A percentile compares a stretch with the other conserved stretches of the same genome.
These are phyloP conservation scores for Gymnopus androsaceus DNA, from an alignment of 1,284 basidiomycete genomes.

Conservation along the genomic window DNA sequence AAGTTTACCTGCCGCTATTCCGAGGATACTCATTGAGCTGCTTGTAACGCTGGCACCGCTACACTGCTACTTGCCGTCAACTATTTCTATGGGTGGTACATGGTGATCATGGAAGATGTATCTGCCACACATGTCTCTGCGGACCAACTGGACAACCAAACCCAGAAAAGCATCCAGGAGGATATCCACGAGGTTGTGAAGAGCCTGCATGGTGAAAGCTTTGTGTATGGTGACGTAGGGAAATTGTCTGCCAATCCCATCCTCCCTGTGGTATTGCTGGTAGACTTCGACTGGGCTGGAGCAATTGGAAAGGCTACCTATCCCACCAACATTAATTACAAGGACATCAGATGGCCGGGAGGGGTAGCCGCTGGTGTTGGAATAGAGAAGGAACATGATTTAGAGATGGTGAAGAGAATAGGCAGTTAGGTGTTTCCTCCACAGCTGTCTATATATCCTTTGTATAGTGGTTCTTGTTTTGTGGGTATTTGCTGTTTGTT, in stretches of 20 bases:
- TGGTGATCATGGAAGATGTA: neutral
- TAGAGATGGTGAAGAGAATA: neutral
- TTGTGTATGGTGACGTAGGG: neutral
- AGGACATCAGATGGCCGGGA: neutral
- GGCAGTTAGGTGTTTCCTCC: too few species aligned
- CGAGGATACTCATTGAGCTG: neutral
- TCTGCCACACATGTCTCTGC: neutral
- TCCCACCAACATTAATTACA: neutral
- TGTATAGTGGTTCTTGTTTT: too few species aligned
- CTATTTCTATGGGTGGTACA: neutral
- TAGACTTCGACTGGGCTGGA: neutral
- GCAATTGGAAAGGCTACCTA: neutral
- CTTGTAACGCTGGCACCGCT: neutral
- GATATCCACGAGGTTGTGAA: neutral
- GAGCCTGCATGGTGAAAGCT: neutral
- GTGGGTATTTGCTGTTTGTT: too few species aligned
- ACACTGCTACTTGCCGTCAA: neutral
- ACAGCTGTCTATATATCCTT: too few species aligned
- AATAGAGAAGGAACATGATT: neutral
- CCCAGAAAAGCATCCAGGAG: neutral
- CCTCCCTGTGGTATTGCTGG: neutral
- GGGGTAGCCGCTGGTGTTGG: neutral
- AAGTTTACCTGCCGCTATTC: neutral
- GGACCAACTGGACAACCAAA: neutral
- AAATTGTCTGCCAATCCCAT: neutral